Percentiles rank a stretch among this genome's conserved stretches.
These are phyloP conservation scores for Neltuma alba DNA, from an alignment of 306 rosid species.

Conservation along the genomic window DNA sequence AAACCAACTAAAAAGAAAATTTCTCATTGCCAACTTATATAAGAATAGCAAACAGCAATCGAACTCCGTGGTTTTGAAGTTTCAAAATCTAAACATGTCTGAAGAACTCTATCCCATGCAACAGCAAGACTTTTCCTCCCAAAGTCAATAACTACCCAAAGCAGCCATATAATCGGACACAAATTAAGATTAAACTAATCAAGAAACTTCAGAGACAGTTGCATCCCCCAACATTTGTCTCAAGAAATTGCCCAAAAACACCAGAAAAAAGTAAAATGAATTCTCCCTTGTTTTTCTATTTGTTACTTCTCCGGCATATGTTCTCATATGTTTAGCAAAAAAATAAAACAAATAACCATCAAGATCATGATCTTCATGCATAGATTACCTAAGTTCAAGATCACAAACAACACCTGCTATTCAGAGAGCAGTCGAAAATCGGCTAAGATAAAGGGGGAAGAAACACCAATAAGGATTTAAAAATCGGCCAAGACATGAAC, in stretches of 20 bases:
- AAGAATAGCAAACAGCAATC: slow-evolving; percentile 16
- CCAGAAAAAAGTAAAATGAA: not conserved
- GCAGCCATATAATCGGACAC: slow-evolving; percentile 16
- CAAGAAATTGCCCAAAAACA: not conserved
- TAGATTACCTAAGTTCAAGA: not conserved
- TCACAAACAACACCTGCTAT: not conserved
- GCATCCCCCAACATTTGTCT: slow-evolving; percentile 30
- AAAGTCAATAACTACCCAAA: slow-evolving; percentile 19
- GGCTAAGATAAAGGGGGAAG: not conserved
- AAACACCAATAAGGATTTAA: slow-evolving; percentile 7
- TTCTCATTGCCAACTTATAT: not conserved
- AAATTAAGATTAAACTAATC: slow-evolving; percentile 38
- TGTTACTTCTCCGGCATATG: not conserved
- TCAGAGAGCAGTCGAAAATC: too few species aligned
- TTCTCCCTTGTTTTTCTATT: not conserved
- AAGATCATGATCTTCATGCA: not conserved
- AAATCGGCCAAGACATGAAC: slow-evolving; percentile 24
- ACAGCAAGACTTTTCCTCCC: not conserved
- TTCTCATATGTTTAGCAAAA: not conserved
- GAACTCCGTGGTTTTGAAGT: slow-evolving; percentile 17
- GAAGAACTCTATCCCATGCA: not conserved
- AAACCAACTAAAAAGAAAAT: not conserved
- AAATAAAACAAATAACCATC: not conserved
- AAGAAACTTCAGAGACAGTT: slow-evolving; percentile 24
- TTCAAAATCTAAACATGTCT: slow-evolving; percentile 24